Conservation (phyloP, 2,329 filamentous ascomycete species). For the Epicoccum sorghinum region DNA sequence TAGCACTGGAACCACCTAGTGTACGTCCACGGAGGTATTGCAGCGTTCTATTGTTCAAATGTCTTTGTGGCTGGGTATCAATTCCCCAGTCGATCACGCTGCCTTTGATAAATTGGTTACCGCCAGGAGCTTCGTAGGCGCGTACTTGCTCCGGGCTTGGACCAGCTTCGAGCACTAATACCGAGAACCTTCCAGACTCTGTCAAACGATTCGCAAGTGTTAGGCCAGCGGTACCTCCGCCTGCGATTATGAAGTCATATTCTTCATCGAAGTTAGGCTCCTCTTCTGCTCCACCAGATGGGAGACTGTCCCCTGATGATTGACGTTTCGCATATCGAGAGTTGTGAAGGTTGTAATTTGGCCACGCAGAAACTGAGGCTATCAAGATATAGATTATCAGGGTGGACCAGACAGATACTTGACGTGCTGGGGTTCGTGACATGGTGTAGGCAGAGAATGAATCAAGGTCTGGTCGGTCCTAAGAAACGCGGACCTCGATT, state of each 20-base stretch:
- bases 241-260: conserved; percentile 28
- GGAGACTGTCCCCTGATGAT: conserved; percentile 14
- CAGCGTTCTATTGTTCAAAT: conserved; percentile 28
- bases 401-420: conserved; percentile 14
- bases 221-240: conserved; percentile 35
- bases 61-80: conserved; percentile 30
- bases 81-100: conserved; percentile 41
- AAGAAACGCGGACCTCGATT: not conserved
- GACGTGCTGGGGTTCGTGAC: conserved; percentile 8
- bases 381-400: conserved; percentile 10
- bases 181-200: conserved; percentile 28
- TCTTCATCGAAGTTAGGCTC: conserved; percentile 23
- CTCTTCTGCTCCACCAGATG: conserved; percentile 7
- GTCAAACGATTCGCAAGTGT: conserved; percentile 34
- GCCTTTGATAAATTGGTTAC: conserved; percentile 35
- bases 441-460: not conserved
- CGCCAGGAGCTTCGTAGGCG: conserved; percentile 36
- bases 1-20: conserved; percentile 42
- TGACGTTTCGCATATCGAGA: conserved; percentile 21
- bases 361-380: conserved; percentile 18
- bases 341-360: conserved; percentile 22
- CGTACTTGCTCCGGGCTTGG: conserved; percentile 38
- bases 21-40: conserved; percentile 32
- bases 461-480: no score
- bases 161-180: conserved; percentile 45